A percentile compares a stretch with the other conserved stretches of the same genome.
These are phyloP conservation scores for Persicaria maculosa DNA, from an alignment of 148 eudicot genomes.

Conservation along the genomic window DNA sequence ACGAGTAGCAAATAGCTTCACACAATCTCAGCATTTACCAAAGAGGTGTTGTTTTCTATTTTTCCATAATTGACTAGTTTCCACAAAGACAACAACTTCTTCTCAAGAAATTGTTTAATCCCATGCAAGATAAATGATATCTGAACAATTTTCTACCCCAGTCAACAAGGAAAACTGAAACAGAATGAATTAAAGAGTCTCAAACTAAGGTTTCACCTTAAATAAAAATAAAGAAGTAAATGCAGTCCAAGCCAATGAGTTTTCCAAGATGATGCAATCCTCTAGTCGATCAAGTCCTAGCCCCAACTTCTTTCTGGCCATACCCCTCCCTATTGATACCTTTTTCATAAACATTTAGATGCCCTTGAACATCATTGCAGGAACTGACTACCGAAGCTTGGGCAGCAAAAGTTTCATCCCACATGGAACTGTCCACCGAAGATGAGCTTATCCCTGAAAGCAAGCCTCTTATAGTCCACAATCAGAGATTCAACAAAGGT, in stretches of 20 bases:
- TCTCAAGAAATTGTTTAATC: no score
- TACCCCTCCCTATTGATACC: background rate
- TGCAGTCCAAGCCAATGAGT: background rate
- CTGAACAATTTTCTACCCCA: background rate
- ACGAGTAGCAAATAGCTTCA: background rate
- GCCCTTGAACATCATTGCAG: background rate
- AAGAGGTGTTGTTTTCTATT: background rate
- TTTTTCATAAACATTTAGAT: background rate
- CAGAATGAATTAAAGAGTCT: background rate
- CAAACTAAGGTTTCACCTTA: background rate
- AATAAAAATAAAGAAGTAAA: background rate
- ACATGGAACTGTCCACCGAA: background rate
- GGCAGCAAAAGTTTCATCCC: background rate
- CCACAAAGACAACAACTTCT: background rate
- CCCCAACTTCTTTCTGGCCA: background rate
- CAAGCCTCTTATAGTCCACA: background rate
- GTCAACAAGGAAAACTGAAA: background rate
- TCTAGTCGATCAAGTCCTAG: background rate
- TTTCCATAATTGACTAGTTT: background rate
- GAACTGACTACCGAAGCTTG: background rate
- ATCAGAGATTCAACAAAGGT: background rate
- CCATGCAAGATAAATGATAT: background rate
- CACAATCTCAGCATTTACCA: background rate
- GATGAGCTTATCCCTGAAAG: background rate
- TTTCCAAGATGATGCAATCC: background rate